Evolutionary conservation across 2,329 filamentous ascomycete genomes (phyloP), one percentile per base, ranked within the genome.

Genomic region (Zopfia rhizophila): DNA sequence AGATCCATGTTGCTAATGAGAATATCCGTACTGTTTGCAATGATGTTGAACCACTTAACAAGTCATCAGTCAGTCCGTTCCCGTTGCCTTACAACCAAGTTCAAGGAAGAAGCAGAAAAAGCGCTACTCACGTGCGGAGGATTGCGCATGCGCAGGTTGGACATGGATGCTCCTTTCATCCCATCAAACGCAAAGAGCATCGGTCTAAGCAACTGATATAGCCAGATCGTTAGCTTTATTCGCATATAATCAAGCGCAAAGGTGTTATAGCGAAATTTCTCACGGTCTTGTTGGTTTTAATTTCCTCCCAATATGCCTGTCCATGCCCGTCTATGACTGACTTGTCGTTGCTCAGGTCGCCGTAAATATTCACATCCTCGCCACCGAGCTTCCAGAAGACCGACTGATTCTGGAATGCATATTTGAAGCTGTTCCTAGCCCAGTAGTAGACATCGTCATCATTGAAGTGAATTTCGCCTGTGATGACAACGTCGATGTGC

Each of bases 361-460:
- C 85, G 45, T 84, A 87, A 30, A 88, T 77, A 48, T 86, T 82
- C 6, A 88, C 80, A 67, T 80, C 82, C 21, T 78, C 73, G 19
- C 84, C 84, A 30, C 84, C 83, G 31, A 85, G 76, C 57, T 82
- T 77, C 75, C 83, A 86, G 72, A 86, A 86, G 2, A 80, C 80
- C 0, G 81, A 83, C 2, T 79, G 77, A 49, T 85, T 85, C 56
- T 87, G 85, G 68, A 81, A 88, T 7, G 70, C 71, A 22, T 83
- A 82, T 39, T 77, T 76, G 73, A 86, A 86, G 22, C 78, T 76
- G 56, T 85, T 77, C 2, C 75, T 75, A 45, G 82, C 75, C 85
- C 85, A 87, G 63, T 86, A 86, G 50, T 82, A 77, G 2, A 82
- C 82, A 57, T 87, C 80, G 35, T 82, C 76, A n/a, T n/a, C n/a